Percentiles rank a stretch among this genome's conserved stretches.
Evolutionary conservation across 345 rosid species (phyloP).

Genomic region (Syzygium aromaticum): DNA sequence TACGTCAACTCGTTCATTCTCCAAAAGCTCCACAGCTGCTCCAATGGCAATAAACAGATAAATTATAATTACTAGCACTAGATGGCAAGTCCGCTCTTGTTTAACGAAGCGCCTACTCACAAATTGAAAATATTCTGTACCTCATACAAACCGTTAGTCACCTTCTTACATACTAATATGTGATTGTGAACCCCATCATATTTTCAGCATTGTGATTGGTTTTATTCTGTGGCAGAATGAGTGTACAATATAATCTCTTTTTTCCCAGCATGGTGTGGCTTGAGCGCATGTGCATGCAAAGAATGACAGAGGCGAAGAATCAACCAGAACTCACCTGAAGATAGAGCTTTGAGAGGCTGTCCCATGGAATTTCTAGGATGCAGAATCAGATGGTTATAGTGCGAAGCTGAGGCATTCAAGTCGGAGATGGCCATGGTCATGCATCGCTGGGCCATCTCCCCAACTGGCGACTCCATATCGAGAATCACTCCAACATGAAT

Average conservation of each 20-base stretch:
- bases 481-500: neutral
- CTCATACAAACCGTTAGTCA: neutral
- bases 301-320: neutral
- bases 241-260: neutral
- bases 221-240: neutral
- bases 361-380: neutral
- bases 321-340: neutral
- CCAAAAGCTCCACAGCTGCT: neutral
- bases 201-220: neutral
- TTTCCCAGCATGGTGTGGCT: neutral
- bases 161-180: neutral
- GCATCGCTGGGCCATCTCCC: neutral
- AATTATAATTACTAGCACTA: neutral
- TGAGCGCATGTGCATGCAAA: neutral
- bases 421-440: neutral
- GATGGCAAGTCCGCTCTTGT: neutral
- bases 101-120: neutral
- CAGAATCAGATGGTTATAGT: neutral
- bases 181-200: neutral
- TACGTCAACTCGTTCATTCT: neutral
- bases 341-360: neutral
- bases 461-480: neutral
- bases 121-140: neutral
- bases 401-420: neutral
- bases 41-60: neutral